Percentiles rank a stretch among this genome's conserved stretches.
These are phyloP conservation scores for Boeremia exigua DNA, from an alignment of 2,329 filamentous ascomycete genomes.

Conservation along the genomic window DNA sequence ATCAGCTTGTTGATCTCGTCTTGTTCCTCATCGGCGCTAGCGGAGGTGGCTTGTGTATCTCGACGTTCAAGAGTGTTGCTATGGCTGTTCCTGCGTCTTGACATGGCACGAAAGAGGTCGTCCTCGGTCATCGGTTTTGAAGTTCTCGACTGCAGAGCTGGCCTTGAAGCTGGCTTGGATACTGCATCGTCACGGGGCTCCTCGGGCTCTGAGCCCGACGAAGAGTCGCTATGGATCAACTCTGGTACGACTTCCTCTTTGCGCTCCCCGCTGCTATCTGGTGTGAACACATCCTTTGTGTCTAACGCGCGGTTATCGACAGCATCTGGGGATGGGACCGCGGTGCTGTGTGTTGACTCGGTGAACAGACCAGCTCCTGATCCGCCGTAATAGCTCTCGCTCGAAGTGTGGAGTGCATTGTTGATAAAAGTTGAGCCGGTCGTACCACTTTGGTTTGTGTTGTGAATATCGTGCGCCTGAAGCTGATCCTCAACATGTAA, in stretches of 20 bases:
- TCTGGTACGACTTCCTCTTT: slow-evolving; percentile 25
- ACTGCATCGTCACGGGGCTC: slow-evolving; percentile 25
- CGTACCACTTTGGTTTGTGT: background rate
- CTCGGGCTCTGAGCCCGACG: slow-evolving; percentile 32
- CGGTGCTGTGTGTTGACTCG: slow-evolving; percentile 21
- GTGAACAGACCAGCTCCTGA: slow-evolving; percentile 16
- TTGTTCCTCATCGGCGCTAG: slow-evolving; percentile 48
- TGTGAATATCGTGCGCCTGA: slow-evolving; percentile 9
- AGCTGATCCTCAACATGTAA: slow-evolving; percentile 30
- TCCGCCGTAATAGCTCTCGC: slow-evolving; percentile 20
- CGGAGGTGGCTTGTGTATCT: slow-evolving; percentile 32
- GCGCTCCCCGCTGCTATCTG: slow-evolving; percentile 2
- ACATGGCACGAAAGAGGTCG: slow-evolving; percentile 59
- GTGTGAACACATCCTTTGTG: background rate
- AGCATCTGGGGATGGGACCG: slow-evolving; percentile 12
- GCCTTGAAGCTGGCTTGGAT: slow-evolving; percentile 31
- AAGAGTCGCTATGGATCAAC: slow-evolving; percentile 10
- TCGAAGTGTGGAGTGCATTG: slow-evolving; percentile 28
- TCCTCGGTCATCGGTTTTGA: slow-evolving; percentile 55
- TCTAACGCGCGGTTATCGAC: background rate
- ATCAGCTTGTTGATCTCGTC: slow-evolving; percentile 68
- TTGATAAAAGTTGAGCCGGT: slow-evolving; percentile 23
- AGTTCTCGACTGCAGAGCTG: slow-evolving; percentile 23
- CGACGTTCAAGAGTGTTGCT: slow-evolving; percentile 29
- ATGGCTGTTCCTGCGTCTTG: slow-evolving; percentile 55